These are phyloP conservation scores for Beta lomatogona DNA, from an alignment of 179 eudicot species.

Conservation along the genomic window DNA sequence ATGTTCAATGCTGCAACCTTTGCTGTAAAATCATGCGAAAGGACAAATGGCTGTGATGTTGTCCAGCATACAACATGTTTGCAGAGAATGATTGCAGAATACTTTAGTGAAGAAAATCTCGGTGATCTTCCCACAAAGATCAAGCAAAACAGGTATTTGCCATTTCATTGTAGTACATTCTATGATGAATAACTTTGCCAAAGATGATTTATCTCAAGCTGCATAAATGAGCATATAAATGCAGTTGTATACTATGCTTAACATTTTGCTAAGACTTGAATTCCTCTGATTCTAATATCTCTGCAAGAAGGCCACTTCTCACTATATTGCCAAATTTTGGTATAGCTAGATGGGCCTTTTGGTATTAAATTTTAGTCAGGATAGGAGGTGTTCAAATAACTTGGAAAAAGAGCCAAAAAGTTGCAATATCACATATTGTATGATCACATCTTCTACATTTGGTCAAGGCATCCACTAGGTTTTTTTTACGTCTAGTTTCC, in stretches of 20 bases:
- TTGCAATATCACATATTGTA: background rate
- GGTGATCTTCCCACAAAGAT: slow-evolving; percentile 46
- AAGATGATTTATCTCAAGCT: background rate
- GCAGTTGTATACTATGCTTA: background rate
- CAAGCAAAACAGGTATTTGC: slow-evolving; percentile 34
- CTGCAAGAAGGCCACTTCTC: background rate
- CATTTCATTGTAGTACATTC: background rate
- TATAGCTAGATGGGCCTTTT: background rate
- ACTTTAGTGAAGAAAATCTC: slow-evolving; percentile 58
- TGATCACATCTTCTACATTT: too few relatives aligned
- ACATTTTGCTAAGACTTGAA: background rate
- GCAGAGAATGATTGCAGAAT: slow-evolving; percentile 70
- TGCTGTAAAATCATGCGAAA: slow-evolving; percentile 71
- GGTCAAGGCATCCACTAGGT: too few relatives aligned
- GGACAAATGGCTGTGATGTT: slow-evolving; percentile 55
- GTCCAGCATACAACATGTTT: slow-evolving; percentile 79
- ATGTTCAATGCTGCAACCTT: slow-evolving; percentile 71
- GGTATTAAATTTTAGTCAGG: background rate
- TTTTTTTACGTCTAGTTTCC: background rate
- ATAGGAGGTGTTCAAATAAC: background rate
- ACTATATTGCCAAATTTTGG: background rate
- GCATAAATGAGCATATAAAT: background rate
- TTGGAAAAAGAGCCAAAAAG: background rate
- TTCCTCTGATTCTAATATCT: background rate
- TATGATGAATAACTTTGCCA: background rate